A percentile compares a stretch with the other conserved stretches of the same genome.
Evolutionary conservation across 805 yeast species (phyloP).

Genomic region (Blastobotrys americana): DNA sequence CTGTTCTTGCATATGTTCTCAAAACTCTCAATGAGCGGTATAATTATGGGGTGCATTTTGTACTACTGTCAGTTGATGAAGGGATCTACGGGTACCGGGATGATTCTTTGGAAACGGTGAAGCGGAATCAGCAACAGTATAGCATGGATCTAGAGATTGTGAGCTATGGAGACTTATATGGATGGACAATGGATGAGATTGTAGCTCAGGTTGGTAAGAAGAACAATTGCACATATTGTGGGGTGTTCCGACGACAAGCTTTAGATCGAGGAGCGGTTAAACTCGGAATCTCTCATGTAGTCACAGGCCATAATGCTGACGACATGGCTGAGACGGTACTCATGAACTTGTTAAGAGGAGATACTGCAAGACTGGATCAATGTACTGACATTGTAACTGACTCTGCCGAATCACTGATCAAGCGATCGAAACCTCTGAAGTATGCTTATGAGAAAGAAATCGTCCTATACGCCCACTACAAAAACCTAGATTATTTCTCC

Average conservation of each 20-base stretch:
- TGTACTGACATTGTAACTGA: conserved; percentile 84
- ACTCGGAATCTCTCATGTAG: conserved; percentile 79
- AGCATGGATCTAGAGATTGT: conserved; percentile 72
- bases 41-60: conserved; percentile 79
- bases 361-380: conserved; percentile 81
- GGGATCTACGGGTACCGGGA: conserved; percentile 97
- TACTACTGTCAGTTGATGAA: conserved; percentile 83
- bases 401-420: conserved; percentile 73
- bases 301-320: conserved; percentile 98
- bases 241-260: conserved; percentile 94
- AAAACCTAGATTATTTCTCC: conserved; percentile 87
- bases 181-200: conserved; percentile 98
- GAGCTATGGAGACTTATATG: conserved; percentile 79
- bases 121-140: conserved; percentile 82
- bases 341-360: conserved; percentile 95
- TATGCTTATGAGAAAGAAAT: conserved; percentile 95
- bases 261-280: conserved; percentile 91
- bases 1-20: conserved; percentile 83
- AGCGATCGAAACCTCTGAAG: conserved; percentile 92
- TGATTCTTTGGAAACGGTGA: conserved; percentile 94
- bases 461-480: conserved; percentile 94
- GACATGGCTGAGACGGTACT: conserved; percentile 98
- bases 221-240: conserved; percentile 96
- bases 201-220: conserved; percentile 91
- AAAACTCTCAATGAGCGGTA: conserved; percentile 83